Percentiles rank a stretch among this genome's conserved stretches.
Conservation (phyloP, 2,329 filamentous ascomycete genomes). For the Beauveria scarabaeidicola region DNA sequence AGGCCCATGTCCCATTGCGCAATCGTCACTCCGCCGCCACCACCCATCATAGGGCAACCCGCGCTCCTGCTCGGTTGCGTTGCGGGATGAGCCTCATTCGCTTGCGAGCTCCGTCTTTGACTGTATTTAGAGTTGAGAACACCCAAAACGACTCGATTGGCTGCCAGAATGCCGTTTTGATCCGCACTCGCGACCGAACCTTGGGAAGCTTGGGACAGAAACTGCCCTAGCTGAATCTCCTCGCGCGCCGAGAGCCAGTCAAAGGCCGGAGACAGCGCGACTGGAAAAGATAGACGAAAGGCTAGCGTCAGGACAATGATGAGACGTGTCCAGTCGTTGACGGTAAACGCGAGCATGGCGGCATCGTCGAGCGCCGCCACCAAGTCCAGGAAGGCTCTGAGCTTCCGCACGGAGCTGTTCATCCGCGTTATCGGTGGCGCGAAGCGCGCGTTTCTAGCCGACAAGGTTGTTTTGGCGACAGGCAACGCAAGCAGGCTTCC, state of each 20-base stretch:
- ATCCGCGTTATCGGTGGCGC: not conserved
- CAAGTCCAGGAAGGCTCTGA: conserved; percentile 5
- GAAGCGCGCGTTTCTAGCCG: not conserved
- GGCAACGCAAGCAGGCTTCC: conserved; percentile 11
- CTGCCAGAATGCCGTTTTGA: not conserved
- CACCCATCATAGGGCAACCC: conserved; percentile 1
- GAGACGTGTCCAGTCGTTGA: conserved; percentile 10
- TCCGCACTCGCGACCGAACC: not conserved
- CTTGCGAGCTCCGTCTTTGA: not conserved
- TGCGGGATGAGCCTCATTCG: not conserved
- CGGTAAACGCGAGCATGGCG: conserved; percentile 7
- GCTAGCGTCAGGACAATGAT: conserved; percentile 7
- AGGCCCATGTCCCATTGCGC: not conserved
- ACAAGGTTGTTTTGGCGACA: conserved; percentile 5
- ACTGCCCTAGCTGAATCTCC: conserved; percentile 1
- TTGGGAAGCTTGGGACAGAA: not conserved
- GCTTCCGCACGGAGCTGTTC: not conserved
- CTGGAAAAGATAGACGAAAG: conserved; percentile 9
- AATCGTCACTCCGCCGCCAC: not conserved
- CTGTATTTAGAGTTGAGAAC: not conserved
- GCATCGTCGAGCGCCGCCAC: conserved; percentile 4
- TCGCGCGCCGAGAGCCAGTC: not conserved
- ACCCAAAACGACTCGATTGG: conserved; percentile 2
- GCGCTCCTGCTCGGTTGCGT: not conserved
- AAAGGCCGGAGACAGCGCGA: conserved; percentile 1